Percentiles rank a stretch among this genome's conserved stretches.
These are phyloP conservation scores for Candida frijolesensis DNA, from an alignment of 1,139 yeast genomes.

Conservation along the genomic window DNA sequence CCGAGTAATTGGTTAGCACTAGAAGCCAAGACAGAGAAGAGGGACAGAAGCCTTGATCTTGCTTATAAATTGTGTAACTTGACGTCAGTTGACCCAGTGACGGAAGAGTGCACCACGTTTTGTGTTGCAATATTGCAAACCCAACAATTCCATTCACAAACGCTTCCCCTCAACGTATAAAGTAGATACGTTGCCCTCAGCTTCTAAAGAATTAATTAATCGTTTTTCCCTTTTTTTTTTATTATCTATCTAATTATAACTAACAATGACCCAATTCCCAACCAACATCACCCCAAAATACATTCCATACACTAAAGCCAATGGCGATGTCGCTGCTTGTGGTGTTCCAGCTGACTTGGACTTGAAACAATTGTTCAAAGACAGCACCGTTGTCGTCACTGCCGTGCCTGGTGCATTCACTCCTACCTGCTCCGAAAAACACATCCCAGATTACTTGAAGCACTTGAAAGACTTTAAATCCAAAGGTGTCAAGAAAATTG, in stretches of 20 bases:
- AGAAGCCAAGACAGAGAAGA: too few relatives aligned
- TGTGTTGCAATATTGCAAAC: background rate
- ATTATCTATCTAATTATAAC: too few relatives aligned
- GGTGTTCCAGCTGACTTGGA: conserved; percentile 55
- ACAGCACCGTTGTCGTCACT: conserved; percentile 66
- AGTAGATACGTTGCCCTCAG: too few relatives aligned
- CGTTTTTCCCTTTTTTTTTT: too few relatives aligned
- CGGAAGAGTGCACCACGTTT: background rate
- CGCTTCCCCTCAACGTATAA: too few relatives aligned
- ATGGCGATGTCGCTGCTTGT: conserved; percentile 49
- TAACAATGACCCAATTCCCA: conserved; percentile 37
- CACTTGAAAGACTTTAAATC: conserved; percentile 54
- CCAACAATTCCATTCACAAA: too few relatives aligned
- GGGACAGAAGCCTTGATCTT: background rate
- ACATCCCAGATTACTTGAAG: conserved; percentile 73
- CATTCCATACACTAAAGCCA: conserved; percentile 55
- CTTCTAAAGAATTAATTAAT: too few relatives aligned
- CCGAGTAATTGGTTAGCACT: too few relatives aligned
- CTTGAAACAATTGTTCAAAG: conserved; percentile 49
- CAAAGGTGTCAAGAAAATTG: conserved; percentile 71
- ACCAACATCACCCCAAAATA: conserved; percentile 55
- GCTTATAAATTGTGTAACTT: background rate
- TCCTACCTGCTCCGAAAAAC: conserved; percentile 82
- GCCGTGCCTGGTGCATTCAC: conserved; percentile 93
- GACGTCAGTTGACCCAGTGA: background rate